Conservation (phyloP, 2,329 filamentous ascomycete genomes). For the Fusarium domesticum region DNA sequence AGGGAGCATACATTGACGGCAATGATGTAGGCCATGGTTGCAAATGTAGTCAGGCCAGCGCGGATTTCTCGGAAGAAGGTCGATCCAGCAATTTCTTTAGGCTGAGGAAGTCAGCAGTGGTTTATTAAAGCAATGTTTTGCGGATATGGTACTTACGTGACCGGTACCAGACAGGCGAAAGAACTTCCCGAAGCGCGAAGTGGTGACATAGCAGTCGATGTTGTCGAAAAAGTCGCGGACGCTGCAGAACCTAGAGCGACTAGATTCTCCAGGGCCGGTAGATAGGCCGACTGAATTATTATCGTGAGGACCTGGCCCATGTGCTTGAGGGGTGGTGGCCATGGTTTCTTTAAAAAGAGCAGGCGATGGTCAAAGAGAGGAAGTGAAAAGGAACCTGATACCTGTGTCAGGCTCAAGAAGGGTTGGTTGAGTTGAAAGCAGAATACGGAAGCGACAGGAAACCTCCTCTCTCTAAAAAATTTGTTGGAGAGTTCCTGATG, state of each 20-base stretch:
- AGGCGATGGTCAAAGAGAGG: neutral
- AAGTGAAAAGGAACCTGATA: neutral
- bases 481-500: too few species aligned
- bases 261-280: neutral
- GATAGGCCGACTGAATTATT: neutral
- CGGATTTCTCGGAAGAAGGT: slow-evolving; percentile 75
- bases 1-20: slow-evolving; percentile 56
- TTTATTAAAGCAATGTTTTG: slow-evolving; percentile 4
- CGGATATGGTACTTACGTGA: slow-evolving; percentile 51
- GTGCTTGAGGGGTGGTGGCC: slow-evolving; percentile 9
- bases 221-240: slow-evolving; percentile 37
- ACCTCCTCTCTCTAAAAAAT: too few species aligned
- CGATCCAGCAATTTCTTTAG: slow-evolving; percentile 63
- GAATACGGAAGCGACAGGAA: too few species aligned
- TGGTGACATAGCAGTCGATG: slow-evolving; percentile 37
- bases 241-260: slow-evolving; percentile 31
- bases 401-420: too few species aligned
- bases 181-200: slow-evolving; percentile 52
- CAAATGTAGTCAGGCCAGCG: slow-evolving; percentile 76
- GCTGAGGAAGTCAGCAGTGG: slow-evolving; percentile 41
- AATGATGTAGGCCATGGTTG: slow-evolving; percentile 84
- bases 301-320: slow-evolving; percentile 10
- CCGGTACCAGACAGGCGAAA: slow-evolving; percentile 67
- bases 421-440: too few species aligned
- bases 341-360: slow-evolving; percentile 2